These are phyloP conservation scores for Penicillium sp. DNA, from an alignment of 2,329 filamentous ascomycete species.

Conservation along the genomic window DNA sequence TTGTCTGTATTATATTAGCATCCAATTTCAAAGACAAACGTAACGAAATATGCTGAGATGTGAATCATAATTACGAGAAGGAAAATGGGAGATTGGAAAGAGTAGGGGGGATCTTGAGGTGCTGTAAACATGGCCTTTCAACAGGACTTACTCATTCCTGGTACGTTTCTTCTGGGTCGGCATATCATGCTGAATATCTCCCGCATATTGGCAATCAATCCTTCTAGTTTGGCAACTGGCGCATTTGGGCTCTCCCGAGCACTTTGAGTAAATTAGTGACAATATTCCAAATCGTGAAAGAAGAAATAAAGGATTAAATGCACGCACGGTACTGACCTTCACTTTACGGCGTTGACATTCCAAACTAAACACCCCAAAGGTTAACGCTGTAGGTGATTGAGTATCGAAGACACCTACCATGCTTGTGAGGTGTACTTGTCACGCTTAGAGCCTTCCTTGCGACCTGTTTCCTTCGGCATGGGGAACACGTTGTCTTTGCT, in stretches of 20 bases:
- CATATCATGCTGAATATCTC: background rate
- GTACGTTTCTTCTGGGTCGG: background rate
- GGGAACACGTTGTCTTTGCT: background rate
- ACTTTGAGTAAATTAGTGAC: background rate
- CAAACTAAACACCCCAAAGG: background rate
- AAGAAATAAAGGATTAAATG: background rate
- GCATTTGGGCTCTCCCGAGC: background rate
- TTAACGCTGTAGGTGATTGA: background rate
- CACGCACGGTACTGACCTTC: background rate
- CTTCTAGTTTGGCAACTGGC: background rate
- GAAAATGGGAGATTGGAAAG: no score
- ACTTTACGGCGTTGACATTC: background rate
- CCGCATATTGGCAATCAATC: background rate
- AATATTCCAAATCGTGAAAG: background rate
- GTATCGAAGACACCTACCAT: background rate
- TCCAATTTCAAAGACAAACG: background rate
- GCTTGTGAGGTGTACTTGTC: background rate
- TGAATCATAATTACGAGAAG: rapidly evolving
- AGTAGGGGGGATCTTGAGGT: no score
- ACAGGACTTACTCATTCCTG: background rate
- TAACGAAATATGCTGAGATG: no score
- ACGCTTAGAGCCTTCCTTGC: background rate
- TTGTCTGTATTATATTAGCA: background rate
- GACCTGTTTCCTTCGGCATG: background rate
- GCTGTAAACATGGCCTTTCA: background rate